These are phyloP conservation scores for Apiospora arundinis DNA, from an alignment of 2,329 filamentous ascomycete genomes.

Conservation along the genomic window DNA sequence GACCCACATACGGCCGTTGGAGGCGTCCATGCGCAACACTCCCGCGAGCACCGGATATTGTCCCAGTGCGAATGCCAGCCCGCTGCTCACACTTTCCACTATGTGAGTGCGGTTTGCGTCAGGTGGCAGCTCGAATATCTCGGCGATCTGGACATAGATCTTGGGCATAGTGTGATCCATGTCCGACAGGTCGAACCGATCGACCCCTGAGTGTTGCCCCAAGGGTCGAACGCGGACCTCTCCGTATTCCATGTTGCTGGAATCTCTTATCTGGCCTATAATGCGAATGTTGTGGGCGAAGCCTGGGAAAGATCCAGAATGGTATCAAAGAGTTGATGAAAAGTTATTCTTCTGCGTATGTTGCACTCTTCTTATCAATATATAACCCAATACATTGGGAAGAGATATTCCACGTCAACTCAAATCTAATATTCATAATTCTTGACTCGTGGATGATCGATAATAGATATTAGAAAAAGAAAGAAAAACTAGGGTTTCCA, in stretches of 20 bases:
- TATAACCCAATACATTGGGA: no score
- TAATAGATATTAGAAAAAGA: no score
- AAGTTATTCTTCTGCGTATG: no score
- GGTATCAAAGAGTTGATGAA: no score
- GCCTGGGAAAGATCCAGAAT: no score
- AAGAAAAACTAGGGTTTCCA: no score
- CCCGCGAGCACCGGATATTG: constrained; percentile 31
- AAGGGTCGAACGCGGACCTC: not conserved
- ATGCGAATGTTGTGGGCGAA: no score
- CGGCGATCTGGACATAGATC: constrained; percentile 30
- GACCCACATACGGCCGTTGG: constrained; percentile 30
- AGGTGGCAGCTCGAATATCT: constrained; percentile 29
- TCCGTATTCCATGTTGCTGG: not conserved
- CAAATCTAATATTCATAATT: no score
- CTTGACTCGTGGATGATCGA: no score
- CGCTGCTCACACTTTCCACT: constrained; percentile 26
- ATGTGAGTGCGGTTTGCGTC: constrained; percentile 25
- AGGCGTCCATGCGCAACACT: constrained; percentile 27
- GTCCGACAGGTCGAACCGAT: constrained; percentile 31
- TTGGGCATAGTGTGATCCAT: constrained; percentile 41
- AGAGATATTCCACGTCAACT: no score
- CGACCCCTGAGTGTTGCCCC: not conserved
- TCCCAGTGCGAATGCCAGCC: constrained; percentile 29
- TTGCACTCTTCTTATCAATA: no score
- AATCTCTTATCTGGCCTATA: no score